Percentiles rank a stretch among this genome's conserved stretches.
phyloP scores from a whole-genome alignment of 108 stramenopile genomes.

The Cylindrotheca fusiformis region DNA sequence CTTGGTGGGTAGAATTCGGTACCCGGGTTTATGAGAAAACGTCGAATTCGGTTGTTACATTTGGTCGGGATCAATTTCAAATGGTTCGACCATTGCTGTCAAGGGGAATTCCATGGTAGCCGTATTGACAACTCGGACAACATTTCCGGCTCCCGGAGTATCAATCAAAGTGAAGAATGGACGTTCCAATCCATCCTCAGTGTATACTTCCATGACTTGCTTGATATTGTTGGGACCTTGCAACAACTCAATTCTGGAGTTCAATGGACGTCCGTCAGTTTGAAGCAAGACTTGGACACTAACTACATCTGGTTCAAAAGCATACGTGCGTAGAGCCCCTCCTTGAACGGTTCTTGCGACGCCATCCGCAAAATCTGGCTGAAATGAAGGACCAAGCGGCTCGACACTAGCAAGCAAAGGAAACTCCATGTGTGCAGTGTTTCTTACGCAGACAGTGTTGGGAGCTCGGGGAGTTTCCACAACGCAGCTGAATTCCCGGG shows the following conservation, averaged over 20 bases:
- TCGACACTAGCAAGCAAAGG: slow-evolving; percentile 63
- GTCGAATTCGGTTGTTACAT: too few relatives aligned
- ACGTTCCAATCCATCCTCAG: slow-evolving; percentile 78
- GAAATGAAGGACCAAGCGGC: slow-evolving; percentile 30
- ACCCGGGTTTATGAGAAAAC: too few relatives aligned
- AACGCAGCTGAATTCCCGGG: slow-evolving; percentile 68
- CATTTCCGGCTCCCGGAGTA: slow-evolving; percentile 79
- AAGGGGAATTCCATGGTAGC: slow-evolving; percentile 84
- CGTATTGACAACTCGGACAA: slow-evolving; percentile 82
- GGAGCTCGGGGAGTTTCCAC: slow-evolving; percentile 71
- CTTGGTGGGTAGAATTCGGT: too few relatives aligned
- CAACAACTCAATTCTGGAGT: slow-evolving; percentile 77
- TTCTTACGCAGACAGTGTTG: slow-evolving; percentile 76
- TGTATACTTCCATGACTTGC: slow-evolving; percentile 86
- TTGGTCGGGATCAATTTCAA: not conserved
- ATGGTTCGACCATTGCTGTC: slow-evolving; percentile 68
- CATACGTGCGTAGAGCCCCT: slow-evolving; percentile 70
- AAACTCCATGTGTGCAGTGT: slow-evolving; percentile 75
- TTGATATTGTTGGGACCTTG: slow-evolving; percentile 90
- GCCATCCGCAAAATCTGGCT: slow-evolving; percentile 31
- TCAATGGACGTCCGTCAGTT: slow-evolving; percentile 84
- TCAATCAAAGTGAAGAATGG: slow-evolving; percentile 81
- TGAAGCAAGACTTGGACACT: slow-evolving; percentile 67
- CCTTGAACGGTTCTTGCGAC: slow-evolving; percentile 67
- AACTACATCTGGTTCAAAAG: slow-evolving; percentile 69